phyloP scores from a whole-genome alignment of 345 rosid genomes.

The Fremontodendron californicum region DNA sequence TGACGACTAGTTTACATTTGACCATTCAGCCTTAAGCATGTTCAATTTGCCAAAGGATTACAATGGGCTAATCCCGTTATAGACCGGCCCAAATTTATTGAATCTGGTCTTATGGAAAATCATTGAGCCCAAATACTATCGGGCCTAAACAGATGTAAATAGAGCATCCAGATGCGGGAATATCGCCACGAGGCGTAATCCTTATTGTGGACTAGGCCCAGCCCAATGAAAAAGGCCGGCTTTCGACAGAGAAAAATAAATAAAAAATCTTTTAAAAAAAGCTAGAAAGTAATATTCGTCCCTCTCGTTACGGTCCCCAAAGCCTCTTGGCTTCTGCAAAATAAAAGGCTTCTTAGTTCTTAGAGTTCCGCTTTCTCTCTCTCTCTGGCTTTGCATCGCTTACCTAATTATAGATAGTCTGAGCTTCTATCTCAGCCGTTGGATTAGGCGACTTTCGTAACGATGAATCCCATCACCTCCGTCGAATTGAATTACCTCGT shows the following conservation, averaged over 20 bases:
- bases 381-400: not conserved
- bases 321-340: slow-evolving; percentile 8
- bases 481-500: slow-evolving; percentile 81
- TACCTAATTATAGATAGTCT: not conserved
- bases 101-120: too few species aligned
- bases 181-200: not conserved
- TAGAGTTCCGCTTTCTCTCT: not conserved
- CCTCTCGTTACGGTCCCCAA: not conserved
- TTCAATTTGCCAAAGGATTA: too few species aligned
- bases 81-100: too few species aligned
- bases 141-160: not conserved
- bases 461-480: slow-evolving; percentile 69
- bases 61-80: too few species aligned
- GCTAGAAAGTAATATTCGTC: not conserved
- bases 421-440: not conserved
- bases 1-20: too few species aligned
- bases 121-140: not conserved
- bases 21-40: too few species aligned
- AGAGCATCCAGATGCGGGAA: not conserved
- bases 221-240: not conserved
- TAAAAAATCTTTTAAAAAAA: not conserved
- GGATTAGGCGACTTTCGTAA: slow-evolving; percentile 4
- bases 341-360: not conserved
- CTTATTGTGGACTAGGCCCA: not conserved
- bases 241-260: too few species aligned